Percentiles rank a stretch among this genome's conserved stretches.
Conservation (phyloP, 2,329 filamentous ascomycete species). For the Niveomyces coronatus region DNA sequence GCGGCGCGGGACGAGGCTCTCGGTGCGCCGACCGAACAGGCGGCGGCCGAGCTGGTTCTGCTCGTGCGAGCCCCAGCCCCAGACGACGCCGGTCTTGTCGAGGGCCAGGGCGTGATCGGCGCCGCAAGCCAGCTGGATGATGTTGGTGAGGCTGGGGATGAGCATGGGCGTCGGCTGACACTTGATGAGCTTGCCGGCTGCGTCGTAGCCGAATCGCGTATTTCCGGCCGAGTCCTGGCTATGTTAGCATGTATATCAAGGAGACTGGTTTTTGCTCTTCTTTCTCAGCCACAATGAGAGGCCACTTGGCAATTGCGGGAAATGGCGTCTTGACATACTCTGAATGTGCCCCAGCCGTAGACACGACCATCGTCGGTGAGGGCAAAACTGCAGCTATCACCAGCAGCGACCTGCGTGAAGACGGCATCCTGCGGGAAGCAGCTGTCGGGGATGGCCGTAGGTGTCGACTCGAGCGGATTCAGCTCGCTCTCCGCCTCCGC, state of each 20-base stretch:
- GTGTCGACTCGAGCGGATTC: conserved; percentile 57
- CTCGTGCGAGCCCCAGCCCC: conserved; percentile 52
- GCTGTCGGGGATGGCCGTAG: conserved; percentile 42
- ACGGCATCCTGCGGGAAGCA: conserved; percentile 44
- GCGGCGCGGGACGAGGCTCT: conserved; percentile 39
- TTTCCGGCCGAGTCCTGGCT: conserved; percentile 24
- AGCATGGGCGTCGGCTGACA: conserved; percentile 35
- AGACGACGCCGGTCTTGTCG: conserved; percentile 37
- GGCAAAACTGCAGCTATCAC: conserved; percentile 60
- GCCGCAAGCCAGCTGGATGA: conserved; percentile 49
- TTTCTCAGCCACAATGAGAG: too few relatives aligned
- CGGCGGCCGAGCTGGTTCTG: conserved; percentile 44
- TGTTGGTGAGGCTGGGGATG: conserved; percentile 46
- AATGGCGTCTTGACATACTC: conserved; percentile 42
- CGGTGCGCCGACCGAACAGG: conserved; percentile 33
- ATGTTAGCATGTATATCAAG: neutral
- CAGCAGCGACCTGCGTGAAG: conserved; percentile 48
- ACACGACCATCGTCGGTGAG: conserved; percentile 58
- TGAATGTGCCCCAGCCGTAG: conserved; percentile 70
- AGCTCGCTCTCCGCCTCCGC: conserved; percentile 48
- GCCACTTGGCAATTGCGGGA: neutral
- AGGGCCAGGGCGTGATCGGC: conserved; percentile 58
- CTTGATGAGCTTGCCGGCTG: conserved; percentile 27
- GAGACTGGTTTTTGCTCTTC: too few relatives aligned
- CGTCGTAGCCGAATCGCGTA: conserved; percentile 39